phyloP scores from a whole-genome alignment of 441 rosid species.

The Eutrema salsugineum region DNA sequence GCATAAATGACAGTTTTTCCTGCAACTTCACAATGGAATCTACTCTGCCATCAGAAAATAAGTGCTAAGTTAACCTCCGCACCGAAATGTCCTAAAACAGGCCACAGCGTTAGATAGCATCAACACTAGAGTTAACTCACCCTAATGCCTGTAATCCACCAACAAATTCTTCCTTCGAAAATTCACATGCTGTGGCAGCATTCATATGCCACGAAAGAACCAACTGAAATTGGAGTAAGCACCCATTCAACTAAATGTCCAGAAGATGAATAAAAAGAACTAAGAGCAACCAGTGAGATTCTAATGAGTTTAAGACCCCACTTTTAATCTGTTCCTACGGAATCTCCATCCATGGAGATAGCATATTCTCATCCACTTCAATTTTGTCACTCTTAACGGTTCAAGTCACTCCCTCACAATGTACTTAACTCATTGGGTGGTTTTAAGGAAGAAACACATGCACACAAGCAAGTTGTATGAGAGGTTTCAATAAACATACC shows the following conservation, averaged over 20 bases:
- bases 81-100: neutral
- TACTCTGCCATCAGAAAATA: constrained; percentile 56
- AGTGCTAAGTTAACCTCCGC: constrained; percentile 8
- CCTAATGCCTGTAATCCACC: constrained; percentile 76
- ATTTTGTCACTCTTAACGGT: neutral
- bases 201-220: constrained; percentile 99
- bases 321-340: neutral
- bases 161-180: constrained; percentile 84
- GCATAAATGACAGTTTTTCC: constrained; percentile 68
- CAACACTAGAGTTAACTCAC: constrained; percentile 36
- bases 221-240: constrained; percentile 46
- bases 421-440: neutral
- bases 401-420: neutral
- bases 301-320: neutral
- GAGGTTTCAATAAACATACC: constrained; percentile 48
- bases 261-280: neutral
- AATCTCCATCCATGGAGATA: neutral
- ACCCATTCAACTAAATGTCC: neutral
- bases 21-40: constrained; percentile 75
- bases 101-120: neutral
- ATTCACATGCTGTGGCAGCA: constrained; percentile 96
- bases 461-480: constrained; percentile 2
- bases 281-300: neutral
- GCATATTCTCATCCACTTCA: neutral
- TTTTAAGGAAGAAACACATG: neutral